These are phyloP conservation scores for Flueggea neowawraea DNA, from an alignment of 441 rosid species.

Conservation along the genomic window DNA sequence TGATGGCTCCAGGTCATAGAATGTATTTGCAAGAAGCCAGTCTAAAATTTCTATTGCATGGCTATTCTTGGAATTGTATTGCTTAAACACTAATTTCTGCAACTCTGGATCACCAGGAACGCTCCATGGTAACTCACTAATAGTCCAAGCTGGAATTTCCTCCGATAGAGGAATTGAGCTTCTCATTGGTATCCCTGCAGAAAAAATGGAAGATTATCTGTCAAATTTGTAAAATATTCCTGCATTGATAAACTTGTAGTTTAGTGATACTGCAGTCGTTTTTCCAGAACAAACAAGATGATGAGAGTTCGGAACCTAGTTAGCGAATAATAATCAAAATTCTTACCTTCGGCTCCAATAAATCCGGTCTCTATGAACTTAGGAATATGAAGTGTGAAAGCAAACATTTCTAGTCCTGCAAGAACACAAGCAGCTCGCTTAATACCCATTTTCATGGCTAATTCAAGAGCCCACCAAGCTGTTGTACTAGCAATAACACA, in stretches of 20 bases:
- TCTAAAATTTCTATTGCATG: too few species aligned
- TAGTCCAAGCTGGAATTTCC: slow-evolving; percentile 11
- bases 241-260: too few species aligned
- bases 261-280: too few species aligned
- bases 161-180: slow-evolving; percentile 13
- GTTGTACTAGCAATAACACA: slow-evolving; percentile 23
- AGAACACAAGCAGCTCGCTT: slow-evolving; percentile 9
- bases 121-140: slow-evolving; percentile 17
- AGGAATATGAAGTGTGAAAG: slow-evolving; percentile 13
- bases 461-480: slow-evolving; percentile 27
- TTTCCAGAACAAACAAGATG: too few species aligned
- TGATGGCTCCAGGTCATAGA: too few species aligned
- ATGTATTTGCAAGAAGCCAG: too few species aligned
- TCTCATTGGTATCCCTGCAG: slow-evolving; percentile 12
- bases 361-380: slow-evolving; percentile 25
- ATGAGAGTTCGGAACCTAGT: too few species aligned
- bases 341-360: slow-evolving; percentile 23
- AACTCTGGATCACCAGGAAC: not conserved
- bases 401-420: slow-evolving; percentile 14
- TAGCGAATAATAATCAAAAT: not conserved
- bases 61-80: too few species aligned
- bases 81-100: slow-evolving; percentile 4
- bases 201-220: not conserved
- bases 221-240: too few species aligned
- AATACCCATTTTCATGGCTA: slow-evolving; percentile 23